Conservation (phyloP, 2,329 filamentous ascomycete species). For the Elsinoe fawcettii region DNA sequence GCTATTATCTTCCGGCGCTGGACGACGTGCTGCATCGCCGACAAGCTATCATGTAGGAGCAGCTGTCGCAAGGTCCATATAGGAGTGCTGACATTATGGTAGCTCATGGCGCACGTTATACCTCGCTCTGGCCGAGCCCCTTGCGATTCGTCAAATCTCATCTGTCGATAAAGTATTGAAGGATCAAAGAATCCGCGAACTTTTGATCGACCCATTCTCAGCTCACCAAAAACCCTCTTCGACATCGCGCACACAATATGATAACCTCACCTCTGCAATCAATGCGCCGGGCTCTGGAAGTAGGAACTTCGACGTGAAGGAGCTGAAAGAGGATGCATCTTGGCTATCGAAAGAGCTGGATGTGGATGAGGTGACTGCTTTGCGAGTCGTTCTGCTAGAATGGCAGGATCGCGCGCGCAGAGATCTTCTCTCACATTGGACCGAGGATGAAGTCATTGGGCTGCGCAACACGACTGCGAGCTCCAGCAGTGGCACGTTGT, state of each 20-base stretch:
- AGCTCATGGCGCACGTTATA: conserved; percentile 55
- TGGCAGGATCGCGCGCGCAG: conserved; percentile 71
- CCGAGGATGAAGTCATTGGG: conserved; percentile 69
- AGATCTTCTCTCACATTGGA: conserved; percentile 62
- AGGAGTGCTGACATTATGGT: conserved; percentile 32
- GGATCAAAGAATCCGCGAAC: conserved; percentile 20
- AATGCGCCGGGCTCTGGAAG: conserved; percentile 64
- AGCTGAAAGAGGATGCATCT: conserved; percentile 74
- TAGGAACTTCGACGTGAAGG: conserved; percentile 62
- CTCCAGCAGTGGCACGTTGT: conserved; percentile 46
- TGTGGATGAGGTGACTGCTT: conserved; percentile 72
- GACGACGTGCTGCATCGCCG: conserved; percentile 78
- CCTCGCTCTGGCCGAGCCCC: conserved; percentile 46
- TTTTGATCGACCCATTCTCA: conserved; percentile 61
- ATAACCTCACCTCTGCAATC: conserved; percentile 79
- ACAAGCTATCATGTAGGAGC: conserved; percentile 66
- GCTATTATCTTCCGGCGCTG: conserved; percentile 68
- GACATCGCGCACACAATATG: conserved; percentile 63
- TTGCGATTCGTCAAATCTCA: conserved; percentile 65
- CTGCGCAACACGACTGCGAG: conserved; percentile 65
- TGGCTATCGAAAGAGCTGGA: conserved; percentile 75
- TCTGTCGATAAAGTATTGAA: conserved; percentile 29
- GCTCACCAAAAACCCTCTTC: conserved; percentile 58
- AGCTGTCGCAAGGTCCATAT: conserved; percentile 9
- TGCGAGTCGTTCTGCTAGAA: conserved; percentile 74